These are phyloP conservation scores for Penicillium robsamsonii DNA, from an alignment of 495 filamentous ascomycete genomes.

Conservation along the genomic window DNA sequence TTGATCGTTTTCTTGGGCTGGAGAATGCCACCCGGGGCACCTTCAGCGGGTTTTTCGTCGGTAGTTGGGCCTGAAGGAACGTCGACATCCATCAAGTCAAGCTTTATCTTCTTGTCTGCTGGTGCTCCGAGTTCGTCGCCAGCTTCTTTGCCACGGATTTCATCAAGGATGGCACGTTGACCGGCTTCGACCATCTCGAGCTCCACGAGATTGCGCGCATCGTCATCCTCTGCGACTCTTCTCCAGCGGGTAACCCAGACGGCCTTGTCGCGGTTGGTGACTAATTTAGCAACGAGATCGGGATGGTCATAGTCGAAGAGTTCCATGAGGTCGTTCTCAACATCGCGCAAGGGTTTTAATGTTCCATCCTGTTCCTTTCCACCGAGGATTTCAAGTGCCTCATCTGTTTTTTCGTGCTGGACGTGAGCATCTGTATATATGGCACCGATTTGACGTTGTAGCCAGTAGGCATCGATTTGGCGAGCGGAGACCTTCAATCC, in stretches of 20 bases:
- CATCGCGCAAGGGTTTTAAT: slow-evolving; percentile 79
- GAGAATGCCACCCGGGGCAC: slow-evolving; percentile 75
- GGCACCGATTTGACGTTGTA: slow-evolving; percentile 85
- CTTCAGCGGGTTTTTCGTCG: slow-evolving; percentile 55
- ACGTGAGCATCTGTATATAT: slow-evolving; percentile 87
- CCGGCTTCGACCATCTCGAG: slow-evolving; percentile 86
- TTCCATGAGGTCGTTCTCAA: slow-evolving; percentile 98
- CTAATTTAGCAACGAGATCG: slow-evolving; percentile 88
- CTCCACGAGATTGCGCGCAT: slow-evolving; percentile 76
- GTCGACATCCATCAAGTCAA: slow-evolving; percentile 88
- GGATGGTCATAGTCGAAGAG: slow-evolving; percentile 96
- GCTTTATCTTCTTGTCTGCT: slow-evolving; percentile 75
- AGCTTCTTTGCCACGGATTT: slow-evolving; percentile 66
- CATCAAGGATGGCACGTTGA: slow-evolving; percentile 81
- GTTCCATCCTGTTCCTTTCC: slow-evolving; percentile 75
- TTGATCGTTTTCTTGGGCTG: slow-evolving; percentile 87
- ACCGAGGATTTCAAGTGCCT: slow-evolving; percentile 76
- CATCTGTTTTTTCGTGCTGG: slow-evolving; percentile 82
- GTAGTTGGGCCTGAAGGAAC: slow-evolving; percentile 57
- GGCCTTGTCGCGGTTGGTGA: slow-evolving; percentile 85
- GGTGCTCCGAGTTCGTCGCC: slow-evolving; percentile 52
- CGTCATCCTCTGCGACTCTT: slow-evolving; percentile 73
- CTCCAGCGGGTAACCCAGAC: slow-evolving; percentile 94
- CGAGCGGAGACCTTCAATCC: slow-evolving; percentile 65
- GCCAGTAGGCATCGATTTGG: slow-evolving; percentile 96